Evolutionary conservation across 306 rosid genomes (phyloP).

Genomic region (Medicago truncatula): MtrunA17r5.0-ANR NC_053048.1:48592501-48593000

Average conservation of each 20-base stretch:
- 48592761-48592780: constrained; percentile 82
- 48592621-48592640: constrained; percentile 91
- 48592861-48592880: constrained; percentile 54
- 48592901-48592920: constrained; percentile 46
- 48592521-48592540: no score
- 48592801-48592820: constrained; percentile 71
- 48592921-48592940: constrained; percentile 49
- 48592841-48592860: constrained; percentile 49
- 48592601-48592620: constrained; percentile 95
- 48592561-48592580: constrained; percentile 24
- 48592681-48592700: constrained; percentile 31
- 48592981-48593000: constrained; percentile 53
- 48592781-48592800: constrained; percentile 79
- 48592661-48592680: constrained; percentile 94
- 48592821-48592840: constrained; percentile 61
- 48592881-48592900: constrained; percentile 58
- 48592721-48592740: constrained; percentile 25
- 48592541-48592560: neutral
- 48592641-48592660: constrained; percentile 78
- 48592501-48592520: constrained; percentile 6
- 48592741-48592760: constrained; percentile 77
- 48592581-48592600: constrained; percentile 40
- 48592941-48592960: constrained; percentile 51
- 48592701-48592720: constrained; percentile 20
- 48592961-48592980: constrained; percentile 30